Evolutionary conservation across 768 basidiomycete species (phyloP).

Genomic region (Amylocystis lapponica): DNA sequence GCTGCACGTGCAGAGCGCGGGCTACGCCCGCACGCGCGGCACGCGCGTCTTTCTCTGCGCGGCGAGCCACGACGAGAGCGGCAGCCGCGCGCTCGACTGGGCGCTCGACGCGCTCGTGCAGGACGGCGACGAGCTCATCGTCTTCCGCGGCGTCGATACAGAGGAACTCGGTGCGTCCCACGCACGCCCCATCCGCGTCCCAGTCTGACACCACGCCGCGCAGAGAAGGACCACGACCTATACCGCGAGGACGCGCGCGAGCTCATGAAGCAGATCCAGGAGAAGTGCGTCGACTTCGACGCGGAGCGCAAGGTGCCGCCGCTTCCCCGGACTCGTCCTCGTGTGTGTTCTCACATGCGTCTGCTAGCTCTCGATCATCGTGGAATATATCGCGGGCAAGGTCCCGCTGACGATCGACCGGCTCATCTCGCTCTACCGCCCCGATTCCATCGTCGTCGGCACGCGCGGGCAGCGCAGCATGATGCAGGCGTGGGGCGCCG

Average conservation of each 20-base stretch:
- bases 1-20: constrained; percentile 76
- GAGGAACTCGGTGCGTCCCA: constrained; percentile 62
- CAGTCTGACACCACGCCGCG: neutral
- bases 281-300: constrained; percentile 73
- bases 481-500: constrained; percentile 48
- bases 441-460: constrained; percentile 90
- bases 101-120: constrained; percentile 77
- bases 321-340: neutral
- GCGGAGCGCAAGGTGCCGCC: constrained; percentile 62
- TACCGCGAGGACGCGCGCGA: constrained; percentile 83
- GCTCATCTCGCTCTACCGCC: constrained; percentile 86
- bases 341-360: neutral
- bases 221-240: constrained; percentile 71
- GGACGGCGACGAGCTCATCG: constrained; percentile 89
- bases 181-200: neutral
- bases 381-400: constrained; percentile 92
- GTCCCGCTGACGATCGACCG: constrained; percentile 88
- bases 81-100: constrained; percentile 88
- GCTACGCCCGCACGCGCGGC: constrained; percentile 66
- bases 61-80: constrained; percentile 83
- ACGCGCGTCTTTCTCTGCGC: constrained; percentile 91
- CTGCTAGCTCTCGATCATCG: constrained; percentile 73
- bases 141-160: constrained; percentile 85
- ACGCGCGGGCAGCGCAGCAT: constrained; percentile 66
- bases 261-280: constrained; percentile 74